These are phyloP conservation scores for Trebouxia sp. DNA, from an alignment of 139 green algal species.

Conservation along the genomic window DNA sequence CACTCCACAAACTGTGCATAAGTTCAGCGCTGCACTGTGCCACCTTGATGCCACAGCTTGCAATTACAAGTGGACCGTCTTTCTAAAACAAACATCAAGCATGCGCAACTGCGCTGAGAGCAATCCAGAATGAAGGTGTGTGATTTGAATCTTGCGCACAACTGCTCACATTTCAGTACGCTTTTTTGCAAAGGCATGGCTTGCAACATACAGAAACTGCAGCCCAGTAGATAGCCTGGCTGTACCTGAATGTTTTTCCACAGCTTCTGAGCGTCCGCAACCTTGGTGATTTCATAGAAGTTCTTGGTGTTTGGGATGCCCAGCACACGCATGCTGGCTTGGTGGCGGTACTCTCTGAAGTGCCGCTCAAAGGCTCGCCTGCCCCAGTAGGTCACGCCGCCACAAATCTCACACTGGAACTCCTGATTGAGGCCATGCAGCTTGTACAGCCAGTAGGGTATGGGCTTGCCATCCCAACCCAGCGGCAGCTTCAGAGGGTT, in stretches of 20 bases:
- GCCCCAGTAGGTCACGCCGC: constrained; percentile 91
- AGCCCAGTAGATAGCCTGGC: not conserved
- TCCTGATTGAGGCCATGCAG: constrained; percentile 97
- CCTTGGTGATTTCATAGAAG: constrained; percentile 93
- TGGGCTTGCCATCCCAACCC: constrained; percentile 99
- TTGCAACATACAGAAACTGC: not conserved
- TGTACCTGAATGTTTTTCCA: constrained; percentile 75
- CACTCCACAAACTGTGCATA: no score
- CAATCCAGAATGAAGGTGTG: no score
- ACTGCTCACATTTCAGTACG: no score
- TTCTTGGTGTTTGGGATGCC: constrained; percentile 96
- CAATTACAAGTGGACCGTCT: no score
- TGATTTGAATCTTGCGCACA: no score
- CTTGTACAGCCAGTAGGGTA: constrained; percentile 99
- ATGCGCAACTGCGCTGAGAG: no score
- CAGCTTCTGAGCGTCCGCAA: constrained; percentile 87
- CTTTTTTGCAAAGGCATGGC: no score
- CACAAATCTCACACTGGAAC: constrained; percentile 98
- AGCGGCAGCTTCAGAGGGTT: constrained; percentile 99
- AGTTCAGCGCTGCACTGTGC: no score
- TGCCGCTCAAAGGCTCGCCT: constrained; percentile 95
- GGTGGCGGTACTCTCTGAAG: constrained; percentile 94
- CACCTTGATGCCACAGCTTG: no score
- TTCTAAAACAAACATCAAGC: no score
- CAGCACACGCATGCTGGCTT: constrained; percentile 91